Percentiles rank a stretch among this genome's conserved stretches.
Evolutionary conservation across 345 rosid genomes (phyloP).

Genomic region (Hirschfeldia incana): DNA sequence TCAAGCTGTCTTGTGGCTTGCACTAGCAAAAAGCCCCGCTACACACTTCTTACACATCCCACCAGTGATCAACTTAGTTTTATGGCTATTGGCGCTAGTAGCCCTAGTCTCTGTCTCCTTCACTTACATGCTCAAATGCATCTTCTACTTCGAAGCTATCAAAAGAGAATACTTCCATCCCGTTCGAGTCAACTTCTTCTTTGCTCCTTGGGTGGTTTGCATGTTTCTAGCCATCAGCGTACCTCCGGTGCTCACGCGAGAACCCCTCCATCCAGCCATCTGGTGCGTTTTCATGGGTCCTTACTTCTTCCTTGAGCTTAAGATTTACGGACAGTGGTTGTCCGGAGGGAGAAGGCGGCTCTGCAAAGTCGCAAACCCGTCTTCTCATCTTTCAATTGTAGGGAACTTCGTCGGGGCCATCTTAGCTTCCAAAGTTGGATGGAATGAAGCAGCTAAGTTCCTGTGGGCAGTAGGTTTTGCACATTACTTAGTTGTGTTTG

Average conservation of each 20-base stretch:
- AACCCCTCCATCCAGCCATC: constrained; percentile 59
- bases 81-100: constrained; percentile 69
- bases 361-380: constrained; percentile 94
- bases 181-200: constrained; percentile 85
- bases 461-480: constrained; percentile 94
- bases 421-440: constrained; percentile 81
- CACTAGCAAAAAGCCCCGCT: constrained; percentile 73
- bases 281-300: constrained; percentile 88
- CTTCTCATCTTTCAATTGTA: constrained; percentile 89
- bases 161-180: constrained; percentile 91
- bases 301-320: constrained; percentile 81
- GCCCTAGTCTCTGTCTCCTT: constrained; percentile 57
- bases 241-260: constrained; percentile 48
- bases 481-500: constrained; percentile 86
- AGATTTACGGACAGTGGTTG: constrained; percentile 95
- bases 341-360: constrained; percentile 90
- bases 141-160: constrained; percentile 92
- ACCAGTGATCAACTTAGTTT: constrained; percentile 61
- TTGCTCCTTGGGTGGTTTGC: constrained; percentile 97
- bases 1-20: constrained; percentile 82
- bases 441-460: constrained; percentile 85
- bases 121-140: constrained; percentile 81
- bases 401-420: constrained; percentile 96
- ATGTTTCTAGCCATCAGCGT: constrained; percentile 83
- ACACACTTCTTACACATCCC: constrained; percentile 68